Base-by-base conservation (phyloP, 1,139 yeast genomes). In the Wickerhamiella pararugosa region DNA sequence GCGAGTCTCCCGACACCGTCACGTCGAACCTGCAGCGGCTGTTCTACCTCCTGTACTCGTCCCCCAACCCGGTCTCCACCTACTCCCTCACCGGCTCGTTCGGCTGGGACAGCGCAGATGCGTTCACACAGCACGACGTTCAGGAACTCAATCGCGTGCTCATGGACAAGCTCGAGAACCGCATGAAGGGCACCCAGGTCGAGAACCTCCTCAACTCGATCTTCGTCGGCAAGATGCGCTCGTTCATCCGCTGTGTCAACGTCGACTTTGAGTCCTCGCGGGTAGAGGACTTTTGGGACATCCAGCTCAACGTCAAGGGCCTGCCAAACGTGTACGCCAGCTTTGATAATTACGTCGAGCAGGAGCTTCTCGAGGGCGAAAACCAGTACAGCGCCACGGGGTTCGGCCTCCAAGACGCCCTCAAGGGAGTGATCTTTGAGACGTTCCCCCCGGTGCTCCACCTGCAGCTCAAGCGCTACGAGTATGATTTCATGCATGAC, bases 81-180 rank as follows among this genome's bases (percentile, higher is more conserved):
- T 60, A 75, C 49, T 95, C 84, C 56, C 67, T 90, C 45, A 90
- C 98, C 0, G 74, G 75, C 48, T 79, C 97, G 0, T 90, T 90
- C 66, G 98, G 99, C 7, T 90, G 99, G 99, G 95, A 87, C 58
- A 73, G 86, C 7, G 79, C 79, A 7, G 98, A 90, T 54, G 95
- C 97, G 0, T 92, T 90, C 59, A 83, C 94, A 6, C 99, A 90
- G 61, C 98, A 90, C 60, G 99, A 90, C 58, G 96, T 90, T 10
- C 98, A 92, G 59, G 99, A 90, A 59, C 70, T 92, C 59, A 86
- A 87, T 58, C 78, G 99, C 54, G 87, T 92, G 34, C 69, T 90
- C 57, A 90, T 92, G 96, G 99, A 90, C 59, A 77, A 80, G 53
- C 68, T 90, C 42, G 99, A 92, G 61, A 70, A 77, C 5, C 83